Base-by-base conservation (phyloP, 108 stramenopile genomes). In the Schizochytrium sp. region DNA sequence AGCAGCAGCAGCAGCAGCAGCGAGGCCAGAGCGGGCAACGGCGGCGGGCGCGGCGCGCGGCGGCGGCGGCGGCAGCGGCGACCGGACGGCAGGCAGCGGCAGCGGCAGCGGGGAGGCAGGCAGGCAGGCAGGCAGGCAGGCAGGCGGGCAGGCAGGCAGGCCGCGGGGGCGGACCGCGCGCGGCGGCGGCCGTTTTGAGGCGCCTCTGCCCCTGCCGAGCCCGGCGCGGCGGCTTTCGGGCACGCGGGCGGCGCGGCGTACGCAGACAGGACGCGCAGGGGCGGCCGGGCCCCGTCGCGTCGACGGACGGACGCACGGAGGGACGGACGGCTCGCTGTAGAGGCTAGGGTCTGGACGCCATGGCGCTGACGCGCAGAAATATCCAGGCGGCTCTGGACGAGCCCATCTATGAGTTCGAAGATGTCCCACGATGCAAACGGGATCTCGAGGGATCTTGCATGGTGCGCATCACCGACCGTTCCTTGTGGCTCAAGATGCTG, bases 401-500 rank as follows among this genome's bases (percentile, higher is more conserved):
- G 58, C 58, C 58, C n/a, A 2, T 23, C 21, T 59, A 59, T 3
- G 58, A 59, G 55, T 16, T 57, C 55, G 63, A 83, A 45, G 76
- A 83, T 23, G 76, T 83, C 25, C 76, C 76, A 23, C 12, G 48
- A 4, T 83, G 76, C 76, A n/a, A 47, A 4, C 19, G 51, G 6
- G 51, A 83, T 23, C 76, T 83, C 5, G 51, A 53, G 51, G 76
- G 51, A 8, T 83, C 76, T 14, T 83, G 76, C 76, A 21, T 83
- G 6, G 76, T 83, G 25, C 19, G 51, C 23, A 28, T 83, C 12
- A 53, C 45, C 16, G 76, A 83, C 48, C 44, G 76, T 14, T 23
- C 19, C 6, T 4, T 28, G 51, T 91, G 90, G 90, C 57, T 88
- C 28, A 29, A 95, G 43, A 91, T 93, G 95, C 96, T 96, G 91